Evolutionary conservation across 768 basidiomycete species (phyloP).

Genomic region (Mycena galericulata): DNA sequence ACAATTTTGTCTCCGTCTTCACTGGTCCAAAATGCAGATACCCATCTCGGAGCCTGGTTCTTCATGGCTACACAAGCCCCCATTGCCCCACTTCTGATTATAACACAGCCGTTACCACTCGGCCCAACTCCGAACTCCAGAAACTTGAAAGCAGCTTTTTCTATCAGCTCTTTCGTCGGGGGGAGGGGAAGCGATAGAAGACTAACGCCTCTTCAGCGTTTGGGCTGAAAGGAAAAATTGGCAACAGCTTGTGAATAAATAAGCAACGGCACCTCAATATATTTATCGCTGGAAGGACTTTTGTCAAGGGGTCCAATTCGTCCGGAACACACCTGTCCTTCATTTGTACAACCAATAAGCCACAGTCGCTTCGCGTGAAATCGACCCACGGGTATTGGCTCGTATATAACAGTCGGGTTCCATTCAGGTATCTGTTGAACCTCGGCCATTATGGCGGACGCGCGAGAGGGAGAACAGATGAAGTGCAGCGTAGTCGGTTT

Average conservation of each 20-base stretch:
- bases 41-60: slow-evolving; percentile 64
- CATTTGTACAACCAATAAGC: background rate
- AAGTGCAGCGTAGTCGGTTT: slow-evolving; percentile 76
- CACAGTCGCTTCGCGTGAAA: background rate
- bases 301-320: slow-evolving; percentile 75
- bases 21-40: slow-evolving; percentile 80
- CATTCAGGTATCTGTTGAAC: slow-evolving; percentile 65
- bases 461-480: slow-evolving; percentile 85
- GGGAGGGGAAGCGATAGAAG: slow-evolving; percentile 68
- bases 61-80: slow-evolving; percentile 75
- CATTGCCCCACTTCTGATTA: slow-evolving; percentile 80
- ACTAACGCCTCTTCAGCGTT: slow-evolving; percentile 87
- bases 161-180: slow-evolving; percentile 65
- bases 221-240: slow-evolving; percentile 62
- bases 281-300: slow-evolving; percentile 68
- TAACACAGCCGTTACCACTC: slow-evolving; percentile 64
- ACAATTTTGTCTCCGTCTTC: slow-evolving; percentile 63
- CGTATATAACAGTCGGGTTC: slow-evolving; percentile 79
- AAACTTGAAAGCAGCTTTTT: slow-evolving; percentile 74
- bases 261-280: slow-evolving; percentile 70
- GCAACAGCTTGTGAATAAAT: background rate
- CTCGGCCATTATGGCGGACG: slow-evolving; percentile 74
- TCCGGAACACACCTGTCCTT: slow-evolving; percentile 85
- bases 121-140: slow-evolving; percentile 69
- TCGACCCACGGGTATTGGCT: slow-evolving; percentile 84